A percentile compares a stretch with the other conserved stretches of the same genome.
These are phyloP conservation scores for Lolium multiflorum DNA, from an alignment of 176 grass and related monocot genomes.

Conservation along the genomic window DNA sequence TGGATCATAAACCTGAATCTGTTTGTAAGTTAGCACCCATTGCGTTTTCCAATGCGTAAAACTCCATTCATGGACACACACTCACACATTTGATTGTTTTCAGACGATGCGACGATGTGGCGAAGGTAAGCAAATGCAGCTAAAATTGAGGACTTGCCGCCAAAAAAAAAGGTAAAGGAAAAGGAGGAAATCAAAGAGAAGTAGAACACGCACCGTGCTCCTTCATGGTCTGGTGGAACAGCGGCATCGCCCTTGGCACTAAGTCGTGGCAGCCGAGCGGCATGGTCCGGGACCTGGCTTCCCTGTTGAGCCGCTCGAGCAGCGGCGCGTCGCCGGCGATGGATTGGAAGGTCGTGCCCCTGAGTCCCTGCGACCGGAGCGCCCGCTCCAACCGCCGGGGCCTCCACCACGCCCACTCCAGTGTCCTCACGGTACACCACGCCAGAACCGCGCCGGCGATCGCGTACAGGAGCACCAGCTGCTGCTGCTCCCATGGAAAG, in stretches of 20 bases:
- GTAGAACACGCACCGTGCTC: constrained; percentile 44
- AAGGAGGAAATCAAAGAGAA: not conserved
- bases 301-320: constrained; percentile 50
- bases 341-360: constrained; percentile 58
- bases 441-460: constrained; percentile 3
- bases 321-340: constrained; percentile 54
- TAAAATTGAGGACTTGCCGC: not conserved
- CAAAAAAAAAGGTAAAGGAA: too few relatives aligned
- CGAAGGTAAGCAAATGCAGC: not conserved
- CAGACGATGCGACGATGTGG: not conserved
- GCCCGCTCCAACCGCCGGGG: constrained; percentile 49
- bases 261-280: constrained; percentile 63
- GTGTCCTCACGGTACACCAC: constrained; percentile 47
- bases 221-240: constrained; percentile 62
- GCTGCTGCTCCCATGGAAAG: constrained; percentile 23
- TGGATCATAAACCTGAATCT: not conserved
- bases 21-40: not conserved
- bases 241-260: constrained; percentile 44
- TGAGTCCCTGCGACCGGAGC: constrained; percentile 65
- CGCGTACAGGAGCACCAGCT: not conserved
- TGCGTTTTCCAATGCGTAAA: not conserved
- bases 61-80: not conserved
- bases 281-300: constrained; percentile 57
- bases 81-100: not conserved
- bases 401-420: constrained; percentile 71